Base-by-base conservation (phyloP, 176 grass and related monocot species). In the Dendrocalamus sinicus region DNA sequence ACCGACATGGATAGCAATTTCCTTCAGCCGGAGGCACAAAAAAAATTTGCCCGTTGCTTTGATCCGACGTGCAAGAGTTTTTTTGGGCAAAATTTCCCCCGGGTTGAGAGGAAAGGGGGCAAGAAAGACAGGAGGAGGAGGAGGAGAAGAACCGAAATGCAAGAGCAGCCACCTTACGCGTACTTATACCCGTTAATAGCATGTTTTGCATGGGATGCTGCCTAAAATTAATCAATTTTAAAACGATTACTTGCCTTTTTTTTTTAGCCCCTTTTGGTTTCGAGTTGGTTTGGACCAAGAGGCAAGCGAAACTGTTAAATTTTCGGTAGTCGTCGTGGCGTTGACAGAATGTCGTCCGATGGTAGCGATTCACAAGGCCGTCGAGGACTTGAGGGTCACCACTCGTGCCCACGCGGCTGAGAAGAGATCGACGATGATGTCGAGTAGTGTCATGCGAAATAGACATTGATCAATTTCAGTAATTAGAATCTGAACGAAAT, bases 1-100 rank as follows among this genome's bases (percentile, higher is more conserved):
- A 95, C 90, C 90, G 93, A 91, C 93, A 95, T 95, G 70, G 46
- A 60, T 76, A 82, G 60, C 86, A 30, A 47, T 6, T 83, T 67
- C 41, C 86, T 80, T 87, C 51, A 84, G 39, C 80, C 63, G 51
- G 24, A 46, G 59, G n/a, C 24, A 46, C 60, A 23, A 86, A 84
- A 70, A 63, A 45, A 39, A 5, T 75, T 84, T 87, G 80, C 75
- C 89, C 85, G 75, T 77, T 50, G 64, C 72, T 89, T 82, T 83
- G 76, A 69, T 83, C 55, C 53, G 72, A 17, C 60, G 65, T 5
- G 76, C 50, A 64, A 14, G 24, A 35, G 46, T 19, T 83, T 78
- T n/a, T 30, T 32, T 4, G 85, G 89, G 85, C 76, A 87, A 87
- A 91, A 85, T 81, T 76, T 76, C 28, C 75, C 81, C 63, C 46